Evolutionary conservation across 768 basidiomycete genomes (phyloP), one percentile per base, ranked within the genome.

Genomic region (Boletus huronensis): DNA sequence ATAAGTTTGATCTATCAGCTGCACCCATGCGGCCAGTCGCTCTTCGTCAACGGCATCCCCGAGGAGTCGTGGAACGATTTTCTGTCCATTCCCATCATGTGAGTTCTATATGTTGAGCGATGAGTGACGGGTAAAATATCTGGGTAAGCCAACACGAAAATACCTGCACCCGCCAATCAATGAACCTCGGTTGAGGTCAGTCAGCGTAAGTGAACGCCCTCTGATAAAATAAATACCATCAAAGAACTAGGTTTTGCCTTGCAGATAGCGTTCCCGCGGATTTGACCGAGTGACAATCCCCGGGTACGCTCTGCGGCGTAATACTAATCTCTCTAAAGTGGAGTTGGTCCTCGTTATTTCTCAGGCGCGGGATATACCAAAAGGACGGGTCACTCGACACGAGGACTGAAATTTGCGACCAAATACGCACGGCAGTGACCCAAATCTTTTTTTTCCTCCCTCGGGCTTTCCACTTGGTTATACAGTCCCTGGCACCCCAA

Each of bases 191-290:
- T 57, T 21, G 14, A 41, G 40, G n/a, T n/a, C 36, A 28, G 40
- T 26, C n/a, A 21, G 43, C 28, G 50, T 42, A 52, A 40, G 54
- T 39, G 31, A 38, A 19, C 6, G 14, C n/a, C 32, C 14, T 26
- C 38, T 28, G 35, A 58, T 45, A 55, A 43, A 56, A 56, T 23
- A 46, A 46, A 54, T 29, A 32, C 35, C 40, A 25, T 44, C 40
- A 35, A 5, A 36, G 48, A 48, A 44, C 16, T 3, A 39, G 13
- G 29, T 45, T 54, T 54, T 58, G 57, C 56, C 44, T 50, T 50
- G 49, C 41, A 46, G 31, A 61, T 54, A 46, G 52, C 32, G 50
- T 61, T 57, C 47, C 67, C 62, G 62, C 67, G 67, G 61, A 58
- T 53, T 39, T 61, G 58, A 21, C n/a, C 35, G 31, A 48, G 45